These are phyloP conservation scores for Pseudogymnoascus sp. DNA, from an alignment of 2,329 filamentous ascomycete species.

Conservation along the genomic window DNA sequence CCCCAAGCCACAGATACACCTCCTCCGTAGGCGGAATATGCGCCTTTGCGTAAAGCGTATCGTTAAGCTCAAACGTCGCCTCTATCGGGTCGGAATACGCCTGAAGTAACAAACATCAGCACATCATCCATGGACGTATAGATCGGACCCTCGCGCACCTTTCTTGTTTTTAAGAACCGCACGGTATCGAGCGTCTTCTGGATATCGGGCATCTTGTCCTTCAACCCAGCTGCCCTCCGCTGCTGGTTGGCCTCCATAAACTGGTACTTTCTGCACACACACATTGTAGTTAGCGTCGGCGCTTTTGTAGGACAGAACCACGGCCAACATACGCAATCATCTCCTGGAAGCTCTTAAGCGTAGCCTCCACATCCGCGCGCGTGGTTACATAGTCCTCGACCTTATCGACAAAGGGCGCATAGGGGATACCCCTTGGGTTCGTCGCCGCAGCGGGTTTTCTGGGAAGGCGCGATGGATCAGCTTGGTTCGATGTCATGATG, in stretches of 20 bases:
- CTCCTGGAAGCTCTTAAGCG: slow-evolving; percentile 78
- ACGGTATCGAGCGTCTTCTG: slow-evolving; percentile 93
- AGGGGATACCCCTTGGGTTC: slow-evolving; percentile 76
- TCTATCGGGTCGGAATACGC: slow-evolving; percentile 61
- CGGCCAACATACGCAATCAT: slow-evolving; percentile 68
- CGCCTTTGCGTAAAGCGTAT: slow-evolving; percentile 88
- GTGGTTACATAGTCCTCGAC: slow-evolving; percentile 81
- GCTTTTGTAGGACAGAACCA: background rate
- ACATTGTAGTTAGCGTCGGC: slow-evolving; percentile 14
- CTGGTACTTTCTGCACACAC: slow-evolving; percentile 78
- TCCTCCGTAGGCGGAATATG: slow-evolving; percentile 75
- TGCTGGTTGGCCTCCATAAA: slow-evolving; percentile 98
- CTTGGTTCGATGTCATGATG: background rate
- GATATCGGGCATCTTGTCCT: slow-evolving; percentile 95
- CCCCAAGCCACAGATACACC: slow-evolving; percentile 95
- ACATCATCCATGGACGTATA: slow-evolving; percentile 11
- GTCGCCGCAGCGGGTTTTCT: slow-evolving; percentile 50
- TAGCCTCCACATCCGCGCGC: slow-evolving; percentile 70
- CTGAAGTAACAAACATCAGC: slow-evolving; percentile 17
- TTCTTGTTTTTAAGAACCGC: slow-evolving; percentile 69
- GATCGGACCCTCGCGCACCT: slow-evolving; percentile 40
- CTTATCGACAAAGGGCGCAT: slow-evolving; percentile 77
- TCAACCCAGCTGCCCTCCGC: slow-evolving; percentile 69
- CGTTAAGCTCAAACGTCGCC: slow-evolving; percentile 92
- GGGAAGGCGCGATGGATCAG: slow-evolving; percentile 13